A percentile compares a stretch with the other conserved stretches of the same genome.
phyloP scores from a whole-genome alignment of 1,284 basidiomycete genomes.

The Ustilago shanxiensis region DNA sequence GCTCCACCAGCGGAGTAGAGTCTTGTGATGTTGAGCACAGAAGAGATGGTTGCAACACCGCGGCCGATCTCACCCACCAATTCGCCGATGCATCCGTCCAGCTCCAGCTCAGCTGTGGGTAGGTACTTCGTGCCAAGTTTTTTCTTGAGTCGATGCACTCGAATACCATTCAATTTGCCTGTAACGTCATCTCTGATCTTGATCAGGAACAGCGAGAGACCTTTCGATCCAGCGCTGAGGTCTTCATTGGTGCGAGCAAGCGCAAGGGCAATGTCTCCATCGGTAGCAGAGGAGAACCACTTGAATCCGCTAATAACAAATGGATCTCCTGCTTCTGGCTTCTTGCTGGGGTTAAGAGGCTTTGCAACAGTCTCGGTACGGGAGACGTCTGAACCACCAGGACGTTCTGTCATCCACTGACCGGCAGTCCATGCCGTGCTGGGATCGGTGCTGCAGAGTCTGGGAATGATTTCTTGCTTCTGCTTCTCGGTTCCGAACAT shows the following conservation, averaged over 20 bases:
- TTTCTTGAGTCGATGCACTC: constrained; percentile 79
- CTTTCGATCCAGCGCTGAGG: constrained; percentile 65
- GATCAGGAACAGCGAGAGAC: constrained; percentile 76
- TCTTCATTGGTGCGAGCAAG: constrained; percentile 76
- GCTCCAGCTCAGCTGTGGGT: constrained; percentile 82
- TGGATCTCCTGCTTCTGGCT: constrained; percentile 71
- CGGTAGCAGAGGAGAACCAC: constrained; percentile 85
- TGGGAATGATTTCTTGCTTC: constrained; percentile 75
- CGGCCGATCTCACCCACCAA: constrained; percentile 77
- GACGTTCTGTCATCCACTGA: constrained; percentile 77
- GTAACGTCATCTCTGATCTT: constrained; percentile 40
- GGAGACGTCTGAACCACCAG: constrained; percentile 82
- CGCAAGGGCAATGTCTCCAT: constrained; percentile 79
- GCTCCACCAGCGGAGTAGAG: constrained; percentile 51
- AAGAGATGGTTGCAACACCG: constrained; percentile 79
- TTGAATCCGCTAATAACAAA: constrained; percentile 59
- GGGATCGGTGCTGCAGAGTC: constrained; percentile 76
- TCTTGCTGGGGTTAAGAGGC: constrained; percentile 49
- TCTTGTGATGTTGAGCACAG: constrained; percentile 76
- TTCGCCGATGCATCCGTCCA: constrained; percentile 77
- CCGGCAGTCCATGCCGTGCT: constrained; percentile 78
- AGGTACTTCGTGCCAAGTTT: constrained; percentile 83
- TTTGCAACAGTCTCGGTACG: constrained; percentile 79
- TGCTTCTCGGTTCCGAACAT: constrained; percentile 76
- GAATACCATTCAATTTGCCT: constrained; percentile 77